Evolutionary conservation across 352 stramenopile species (phyloP).

Genomic region (Plasmopara halstedii): DNA sequence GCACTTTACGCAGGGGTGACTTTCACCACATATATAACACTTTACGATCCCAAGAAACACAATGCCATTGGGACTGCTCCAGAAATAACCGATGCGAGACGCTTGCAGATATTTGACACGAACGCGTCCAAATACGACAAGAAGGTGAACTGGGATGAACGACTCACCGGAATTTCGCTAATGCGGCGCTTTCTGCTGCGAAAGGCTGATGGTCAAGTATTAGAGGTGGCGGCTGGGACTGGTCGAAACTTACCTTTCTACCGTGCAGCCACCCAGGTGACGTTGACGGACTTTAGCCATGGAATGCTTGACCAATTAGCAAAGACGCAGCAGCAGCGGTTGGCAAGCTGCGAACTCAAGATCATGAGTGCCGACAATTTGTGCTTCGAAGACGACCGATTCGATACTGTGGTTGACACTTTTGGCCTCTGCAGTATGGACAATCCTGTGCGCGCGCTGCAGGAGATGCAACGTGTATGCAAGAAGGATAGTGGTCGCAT

Average conservation of each 20-base stretch:
- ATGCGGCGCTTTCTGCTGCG: constrained; percentile 76
- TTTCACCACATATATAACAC: constrained; percentile 55
- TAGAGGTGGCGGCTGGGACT: constrained; percentile 94
- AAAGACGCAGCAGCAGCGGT: constrained; percentile 7
- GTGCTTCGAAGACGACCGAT: constrained; percentile 62
- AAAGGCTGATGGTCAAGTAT: constrained; percentile 59
- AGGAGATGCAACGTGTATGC: constrained; percentile 92
- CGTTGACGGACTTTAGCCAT: constrained; percentile 64
- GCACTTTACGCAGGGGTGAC: constrained; percentile 50
- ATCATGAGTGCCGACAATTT: constrained; percentile 60
- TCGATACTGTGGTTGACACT: constrained; percentile 95
- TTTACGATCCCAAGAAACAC: constrained; percentile 54
- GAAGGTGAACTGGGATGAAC: constrained; percentile 75
- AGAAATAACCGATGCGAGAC: constrained; percentile 39
- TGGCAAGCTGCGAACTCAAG: constrained; percentile 25
- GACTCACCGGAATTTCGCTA: constrained; percentile 67
- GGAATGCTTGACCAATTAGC: constrained; percentile 69
- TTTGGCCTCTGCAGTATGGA: constrained; percentile 96
- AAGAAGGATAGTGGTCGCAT: constrained; percentile 74
- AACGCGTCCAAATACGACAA: constrained; percentile 72
- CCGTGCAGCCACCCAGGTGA: constrained; percentile 28
- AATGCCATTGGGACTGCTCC: constrained; percentile 15
- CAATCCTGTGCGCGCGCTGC: constrained; percentile 84
- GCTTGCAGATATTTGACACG: constrained; percentile 56
- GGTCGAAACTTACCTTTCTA: constrained; percentile 93